These are phyloP conservation scores for Lotmaria passim DNA, from an alignment of 208 protist species.

Conservation along the genomic window DNA sequence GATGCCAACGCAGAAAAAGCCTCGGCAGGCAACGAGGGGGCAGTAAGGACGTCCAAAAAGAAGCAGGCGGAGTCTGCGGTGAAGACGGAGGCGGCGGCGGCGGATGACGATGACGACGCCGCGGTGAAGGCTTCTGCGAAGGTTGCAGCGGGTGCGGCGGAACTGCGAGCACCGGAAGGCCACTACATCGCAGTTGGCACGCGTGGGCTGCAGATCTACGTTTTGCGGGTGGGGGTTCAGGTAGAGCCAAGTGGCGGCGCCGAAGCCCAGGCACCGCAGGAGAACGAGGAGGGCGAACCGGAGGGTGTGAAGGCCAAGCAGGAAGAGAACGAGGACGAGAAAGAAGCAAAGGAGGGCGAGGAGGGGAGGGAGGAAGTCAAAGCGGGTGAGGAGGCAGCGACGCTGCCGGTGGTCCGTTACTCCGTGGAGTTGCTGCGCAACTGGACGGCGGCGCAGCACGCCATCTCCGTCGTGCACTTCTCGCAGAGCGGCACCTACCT, in stretches of 20 bases:
- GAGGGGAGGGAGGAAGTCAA: not conserved
- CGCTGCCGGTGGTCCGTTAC: slow-evolving; percentile 29
- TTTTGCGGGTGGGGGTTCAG: slow-evolving; percentile 63
- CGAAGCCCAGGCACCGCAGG: not conserved
- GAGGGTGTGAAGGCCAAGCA: no score
- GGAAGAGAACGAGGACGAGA: slow-evolving; percentile 11
- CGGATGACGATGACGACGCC: slow-evolving; percentile 1
- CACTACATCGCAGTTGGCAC: slow-evolving; percentile 86
- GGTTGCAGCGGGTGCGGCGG: slow-evolving; percentile 1
- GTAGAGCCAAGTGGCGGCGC: slow-evolving; percentile 13
- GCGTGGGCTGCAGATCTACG: slow-evolving; percentile 78
- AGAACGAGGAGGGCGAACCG: not conserved
- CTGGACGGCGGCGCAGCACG: slow-evolving; percentile 90
- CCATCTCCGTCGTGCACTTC: slow-evolving; percentile 84
- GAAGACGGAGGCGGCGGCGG: slow-evolving; percentile 20
- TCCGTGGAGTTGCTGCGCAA: slow-evolving; percentile 48
- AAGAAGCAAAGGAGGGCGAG: not conserved
- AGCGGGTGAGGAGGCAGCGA: not conserved
- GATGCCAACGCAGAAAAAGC: not conserved
- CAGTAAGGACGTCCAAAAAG: slow-evolving; percentile 2
- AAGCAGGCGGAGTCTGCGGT: not conserved
- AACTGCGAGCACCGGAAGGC: slow-evolving; percentile 49
- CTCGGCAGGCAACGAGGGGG: not conserved
- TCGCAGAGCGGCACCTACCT: slow-evolving; percentile 69
- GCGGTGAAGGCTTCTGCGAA: not conserved